Evolutionary conservation across 73 alveolate genomes (phyloP), one percentile per base, ranked within the genome.

Genomic region (Tetrahymena borealis): DNA sequence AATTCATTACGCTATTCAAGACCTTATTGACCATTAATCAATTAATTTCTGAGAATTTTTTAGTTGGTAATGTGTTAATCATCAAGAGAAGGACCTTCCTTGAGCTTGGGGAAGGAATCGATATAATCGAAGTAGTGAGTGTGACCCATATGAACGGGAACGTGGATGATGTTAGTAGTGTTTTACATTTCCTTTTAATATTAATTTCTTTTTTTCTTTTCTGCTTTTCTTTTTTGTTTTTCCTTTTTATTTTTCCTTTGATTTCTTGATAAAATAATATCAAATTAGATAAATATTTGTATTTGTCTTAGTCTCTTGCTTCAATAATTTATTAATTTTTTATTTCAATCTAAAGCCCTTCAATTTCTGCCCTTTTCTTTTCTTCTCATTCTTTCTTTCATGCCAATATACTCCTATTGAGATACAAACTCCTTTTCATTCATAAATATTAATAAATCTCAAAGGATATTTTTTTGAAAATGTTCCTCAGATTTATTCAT

Each of bases 61-160:
- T 39, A 36, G 28, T 79, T 79, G 38, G 78, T 85, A 33, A 79
- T 16, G 41, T 93, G 79, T 78, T 93, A 39, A 31, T 39, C 93
- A 39, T 78, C 90, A 90, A 79, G 91, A 43, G 90, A 90, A 18
- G 93, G 93, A 36, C 91, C 78, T 77, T 93, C 95, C 8, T 78
- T 90, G 24, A 93, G 91, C 37, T 92, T 92, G 33, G 90, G 95
- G 91, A 93, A 93, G 11, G 90, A 38, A 28, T 78, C 60, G 35
- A 93, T 24, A n/a, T 60, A 85, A 93, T 93, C 95, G 78, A 93
- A 93, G 92, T 79, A 93, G 91, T 93, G 95, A 12, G 91, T 93
- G 39, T 93, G 95, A 13, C 93, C 95, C 78, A 79, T 93, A 36
- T 93, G 95, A 78, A 93, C 38, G 28, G 85, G 85, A 60, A 60